Conservation (phyloP, 2,329 filamentous ascomycete species). For the Paramyrothecium roridum region DNA sequence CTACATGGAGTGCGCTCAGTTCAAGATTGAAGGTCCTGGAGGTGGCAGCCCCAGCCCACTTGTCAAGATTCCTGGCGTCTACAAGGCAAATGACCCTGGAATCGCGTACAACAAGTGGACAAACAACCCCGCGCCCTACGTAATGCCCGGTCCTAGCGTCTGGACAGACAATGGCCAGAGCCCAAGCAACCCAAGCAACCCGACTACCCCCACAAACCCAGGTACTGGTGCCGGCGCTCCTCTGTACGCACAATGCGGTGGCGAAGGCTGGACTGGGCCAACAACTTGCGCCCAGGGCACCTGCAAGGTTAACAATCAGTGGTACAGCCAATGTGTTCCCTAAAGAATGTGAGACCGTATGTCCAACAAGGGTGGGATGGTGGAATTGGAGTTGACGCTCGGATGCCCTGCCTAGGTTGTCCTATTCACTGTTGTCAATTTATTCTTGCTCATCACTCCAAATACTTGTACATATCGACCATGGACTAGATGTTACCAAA, state of each 20-base stretch:
- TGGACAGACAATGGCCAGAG: background rate
- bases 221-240: background rate
- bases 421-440: too few relatives aligned
- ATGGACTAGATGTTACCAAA: too few relatives aligned
- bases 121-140: background rate
- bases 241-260: conserved; percentile 7
- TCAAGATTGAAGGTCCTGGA: conserved; percentile 35
- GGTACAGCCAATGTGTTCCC: conserved; percentile 12
- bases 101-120: background rate
- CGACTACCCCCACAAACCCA: background rate
- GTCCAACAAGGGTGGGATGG: too few relatives aligned
- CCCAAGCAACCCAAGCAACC: background rate
- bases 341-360: too few relatives aligned
- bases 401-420: too few relatives aligned
- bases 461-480: too few relatives aligned
- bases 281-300: conserved; percentile 14
- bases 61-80: conserved; percentile 35
- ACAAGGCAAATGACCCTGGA: conserved; percentile 1
- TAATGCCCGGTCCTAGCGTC: background rate
- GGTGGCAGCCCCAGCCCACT: conserved; percentile 22
- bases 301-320: conserved; percentile 11
- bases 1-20: conserved; percentile 39
- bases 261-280: conserved; percentile 11
- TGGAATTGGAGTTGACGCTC: too few relatives aligned
- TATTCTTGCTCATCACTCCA: too few relatives aligned